These are phyloP conservation scores for Fusarium sp. DNA, from an alignment of 2,329 filamentous ascomycete species.

Conservation along the genomic window DNA sequence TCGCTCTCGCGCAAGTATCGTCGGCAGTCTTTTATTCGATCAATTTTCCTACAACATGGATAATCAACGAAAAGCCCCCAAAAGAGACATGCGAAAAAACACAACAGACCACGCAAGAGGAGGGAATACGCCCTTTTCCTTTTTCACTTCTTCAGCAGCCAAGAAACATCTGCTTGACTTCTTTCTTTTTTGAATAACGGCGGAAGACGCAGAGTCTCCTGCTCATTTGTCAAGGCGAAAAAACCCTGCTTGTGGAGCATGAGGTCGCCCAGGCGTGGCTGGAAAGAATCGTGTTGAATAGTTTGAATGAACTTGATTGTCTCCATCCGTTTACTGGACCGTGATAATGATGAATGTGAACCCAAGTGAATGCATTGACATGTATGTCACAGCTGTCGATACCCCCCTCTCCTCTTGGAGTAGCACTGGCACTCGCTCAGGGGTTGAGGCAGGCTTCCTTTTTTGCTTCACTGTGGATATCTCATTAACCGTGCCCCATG, in stretches of 20 bases:
- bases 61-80: constrained; percentile 19
- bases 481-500: background rate
- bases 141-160: constrained; percentile 26
- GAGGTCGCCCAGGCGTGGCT: constrained; percentile 30
- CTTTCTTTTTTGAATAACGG: constrained; percentile 39
- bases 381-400: background rate
- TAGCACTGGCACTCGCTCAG: background rate
- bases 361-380: background rate
- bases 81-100: constrained; percentile 19
- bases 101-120: constrained; percentile 16
- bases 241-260: constrained; percentile 23
- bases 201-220: constrained; percentile 25
- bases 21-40: constrained; percentile 5
- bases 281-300: constrained; percentile 24
- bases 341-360: background rate
- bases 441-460: background rate
- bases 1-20: constrained; percentile 13
- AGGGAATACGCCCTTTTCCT: background rate
- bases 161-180: constrained; percentile 7
- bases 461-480: background rate
- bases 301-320: constrained; percentile 37
- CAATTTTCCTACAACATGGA: constrained; percentile 1
- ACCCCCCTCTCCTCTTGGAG: background rate
- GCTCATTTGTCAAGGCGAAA: constrained; percentile 29
- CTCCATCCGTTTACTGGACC: constrained; percentile 3